phyloP scores from a whole-genome alignment of 495 filamentous ascomycete species.

The Aspergillus mulundensis region DNA sequence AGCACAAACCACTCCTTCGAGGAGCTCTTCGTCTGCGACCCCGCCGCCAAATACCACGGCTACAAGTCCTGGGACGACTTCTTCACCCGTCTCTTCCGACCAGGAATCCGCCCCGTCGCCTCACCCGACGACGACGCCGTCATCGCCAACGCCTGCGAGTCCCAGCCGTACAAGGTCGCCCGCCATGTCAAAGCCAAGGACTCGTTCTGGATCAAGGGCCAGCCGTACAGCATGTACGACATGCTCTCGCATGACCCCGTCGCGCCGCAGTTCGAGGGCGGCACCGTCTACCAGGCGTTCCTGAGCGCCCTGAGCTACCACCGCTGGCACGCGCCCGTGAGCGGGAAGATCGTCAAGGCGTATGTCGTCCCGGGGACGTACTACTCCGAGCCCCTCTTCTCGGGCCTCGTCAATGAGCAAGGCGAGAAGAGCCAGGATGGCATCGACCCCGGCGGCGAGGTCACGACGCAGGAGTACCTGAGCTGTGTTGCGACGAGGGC shows the following conservation, averaged over 20 bases:
- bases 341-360: slow-evolving; percentile 51
- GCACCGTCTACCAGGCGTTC: slow-evolving; percentile 66
- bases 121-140: slow-evolving; percentile 42
- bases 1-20: slow-evolving; percentile 10
- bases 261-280: slow-evolving; percentile 50
- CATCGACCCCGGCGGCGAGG: slow-evolving; percentile 54
- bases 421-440: slow-evolving; percentile 24
- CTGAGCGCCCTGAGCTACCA: slow-evolving; percentile 63
- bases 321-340: slow-evolving; percentile 65
- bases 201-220: slow-evolving; percentile 34
- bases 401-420: slow-evolving; percentile 32
- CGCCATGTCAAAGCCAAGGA: slow-evolving; percentile 28
- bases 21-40: slow-evolving; percentile 21
- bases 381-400: slow-evolving; percentile 59
- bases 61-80: slow-evolving; percentile 71
- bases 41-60: slow-evolving; percentile 38
- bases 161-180: slow-evolving; percentile 34
- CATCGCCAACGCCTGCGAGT: slow-evolving; percentile 65
- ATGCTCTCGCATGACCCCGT: slow-evolving; percentile 57
- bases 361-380: slow-evolving; percentile 62
- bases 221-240: slow-evolving; percentile 42
- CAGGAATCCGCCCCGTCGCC: slow-evolving; percentile 54
- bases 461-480: slow-evolving; percentile 54
- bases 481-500: slow-evolving; percentile 54
- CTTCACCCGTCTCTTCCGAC: slow-evolving; percentile 60